A percentile compares a stretch with the other conserved stretches of the same genome.
Evolutionary conservation across 805 yeast genomes (phyloP).

Genomic region (Pichia eremophila): DNA sequence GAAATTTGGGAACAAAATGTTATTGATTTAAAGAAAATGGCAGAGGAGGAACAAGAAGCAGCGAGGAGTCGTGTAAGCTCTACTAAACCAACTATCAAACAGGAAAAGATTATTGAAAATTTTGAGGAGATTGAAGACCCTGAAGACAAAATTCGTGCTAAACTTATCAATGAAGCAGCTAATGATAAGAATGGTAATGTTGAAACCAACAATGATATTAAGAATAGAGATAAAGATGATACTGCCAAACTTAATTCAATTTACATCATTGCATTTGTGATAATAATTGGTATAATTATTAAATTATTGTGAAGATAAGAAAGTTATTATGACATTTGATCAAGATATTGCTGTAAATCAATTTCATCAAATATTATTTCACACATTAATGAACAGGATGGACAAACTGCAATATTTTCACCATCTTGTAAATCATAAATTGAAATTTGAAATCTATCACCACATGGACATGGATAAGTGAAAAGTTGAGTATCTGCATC

Average conservation of each 20-base stretch:
- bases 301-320: not conserved
- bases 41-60: conserved; percentile 5
- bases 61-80: not conserved
- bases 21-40: conserved; percentile 20
- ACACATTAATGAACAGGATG: conserved; percentile 90
- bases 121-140: conserved; percentile 44
- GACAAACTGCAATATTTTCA: conserved; percentile 91
- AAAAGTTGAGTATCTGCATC: conserved; percentile 76
- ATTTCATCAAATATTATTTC: conserved; percentile 77
- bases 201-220: not conserved
- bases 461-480: conserved; percentile 97
- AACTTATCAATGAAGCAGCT: conserved; percentile 8
- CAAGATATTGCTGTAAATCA: conserved; percentile 40
- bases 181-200: not conserved
- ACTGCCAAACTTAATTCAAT: not conserved
- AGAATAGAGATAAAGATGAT: not conserved
- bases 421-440: conserved; percentile 85
- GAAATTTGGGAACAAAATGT: conserved; percentile 46
- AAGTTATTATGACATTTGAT: conserved; percentile 11
- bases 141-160: conserved; percentile 58
- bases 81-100: not conserved
- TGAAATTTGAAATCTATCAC: conserved; percentile 82
- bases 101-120: conserved; percentile 9
- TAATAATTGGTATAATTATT: not conserved
- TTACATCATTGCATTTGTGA: not conserved